A percentile compares a stretch with the other conserved stretches of the same genome.
Evolutionary conservation across 192 early-diverging fungal species (phyloP).

Genomic region (Ambispora gerdemannii): DNA sequence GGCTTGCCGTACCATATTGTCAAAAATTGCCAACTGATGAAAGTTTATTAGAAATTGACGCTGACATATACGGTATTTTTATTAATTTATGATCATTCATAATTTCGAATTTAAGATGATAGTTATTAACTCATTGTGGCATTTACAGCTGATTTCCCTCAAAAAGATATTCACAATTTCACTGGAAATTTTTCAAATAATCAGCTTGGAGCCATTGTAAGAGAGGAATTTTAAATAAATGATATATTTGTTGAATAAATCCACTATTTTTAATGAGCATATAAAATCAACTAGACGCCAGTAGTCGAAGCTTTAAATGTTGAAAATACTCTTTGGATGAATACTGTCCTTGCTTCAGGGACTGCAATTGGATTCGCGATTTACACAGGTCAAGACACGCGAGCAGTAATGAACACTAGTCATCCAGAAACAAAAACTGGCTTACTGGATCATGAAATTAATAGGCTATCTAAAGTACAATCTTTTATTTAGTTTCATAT

Average conservation of each 20-base stretch:
- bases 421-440: constrained; percentile 90
- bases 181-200: constrained; percentile 67
- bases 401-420: constrained; percentile 95
- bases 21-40: constrained; percentile 67
- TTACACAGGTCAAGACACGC: constrained; percentile 91
- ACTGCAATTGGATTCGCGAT: constrained; percentile 80
- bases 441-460: constrained; percentile 85
- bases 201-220: constrained; percentile 28
- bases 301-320: constrained; percentile 69
- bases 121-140: too few relatives aligned
- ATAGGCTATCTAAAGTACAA: constrained; percentile 83
- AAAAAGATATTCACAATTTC: constrained; percentile 93
- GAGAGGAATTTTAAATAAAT: background rate
- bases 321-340: constrained; percentile 94
- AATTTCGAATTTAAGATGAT: background rate
- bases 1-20: constrained; percentile 75
- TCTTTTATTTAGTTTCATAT: too few relatives aligned
- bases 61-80: constrained; percentile 68
- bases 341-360: constrained; percentile 92
- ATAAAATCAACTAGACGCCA: constrained; percentile 22
- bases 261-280: background rate
- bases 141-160: constrained; percentile 71
- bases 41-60: constrained; percentile 59
- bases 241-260: background rate
- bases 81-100: background rate